Evolutionary conservation across 495 filamentous ascomycete species (phyloP).

Genomic region (Mytilinidion resinicola): DNA sequence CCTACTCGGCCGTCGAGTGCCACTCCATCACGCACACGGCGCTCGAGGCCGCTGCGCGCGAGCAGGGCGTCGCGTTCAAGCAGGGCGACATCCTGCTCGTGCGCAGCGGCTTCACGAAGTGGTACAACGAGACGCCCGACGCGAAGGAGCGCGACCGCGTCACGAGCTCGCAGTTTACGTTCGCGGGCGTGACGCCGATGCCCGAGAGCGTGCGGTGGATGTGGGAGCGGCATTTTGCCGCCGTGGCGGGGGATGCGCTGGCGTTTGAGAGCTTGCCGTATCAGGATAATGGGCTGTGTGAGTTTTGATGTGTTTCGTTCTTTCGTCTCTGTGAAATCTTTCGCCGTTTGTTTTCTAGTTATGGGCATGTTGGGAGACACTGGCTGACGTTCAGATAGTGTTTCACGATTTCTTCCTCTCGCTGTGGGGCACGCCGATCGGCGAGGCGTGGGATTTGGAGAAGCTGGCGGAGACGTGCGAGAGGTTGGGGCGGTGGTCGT

Average conservation of each 20-base stretch:
- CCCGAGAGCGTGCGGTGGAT: conserved; percentile 8
- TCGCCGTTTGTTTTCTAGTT: neutral
- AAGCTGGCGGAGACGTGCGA: conserved; percentile 42
- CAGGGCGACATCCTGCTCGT: conserved; percentile 9
- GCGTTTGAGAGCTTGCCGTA: conserved; percentile 10
- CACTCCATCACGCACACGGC: conserved; percentile 1
- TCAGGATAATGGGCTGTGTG: conserved; percentile 18
- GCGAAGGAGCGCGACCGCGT: neutral
- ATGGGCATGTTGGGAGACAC: neutral
- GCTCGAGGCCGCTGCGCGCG: conserved; percentile 2
- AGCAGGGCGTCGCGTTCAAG: conserved; percentile 1
- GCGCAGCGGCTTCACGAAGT: conserved; percentile 5
- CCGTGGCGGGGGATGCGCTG: conserved; percentile 10
- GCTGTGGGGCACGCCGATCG: conserved; percentile 52
- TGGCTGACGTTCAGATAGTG: neutral
- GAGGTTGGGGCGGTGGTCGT: conserved; percentile 40
- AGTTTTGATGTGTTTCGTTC: neutral
- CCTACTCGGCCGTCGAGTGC: neutral
- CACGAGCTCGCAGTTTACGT: conserved; percentile 11
- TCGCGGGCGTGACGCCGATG: conserved; percentile 4
- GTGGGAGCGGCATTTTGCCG: conserved; percentile 4
- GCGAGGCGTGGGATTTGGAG: conserved; percentile 54
- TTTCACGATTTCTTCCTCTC: conserved; percentile 49
- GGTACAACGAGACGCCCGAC: conserved; percentile 23
- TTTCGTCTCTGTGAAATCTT: too few species aligned